A percentile compares a stretch with the other conserved stretches of the same genome.
phyloP scores from a whole-genome alignment of 805 yeast species.

The Jamesozyma rosinii region DNA sequence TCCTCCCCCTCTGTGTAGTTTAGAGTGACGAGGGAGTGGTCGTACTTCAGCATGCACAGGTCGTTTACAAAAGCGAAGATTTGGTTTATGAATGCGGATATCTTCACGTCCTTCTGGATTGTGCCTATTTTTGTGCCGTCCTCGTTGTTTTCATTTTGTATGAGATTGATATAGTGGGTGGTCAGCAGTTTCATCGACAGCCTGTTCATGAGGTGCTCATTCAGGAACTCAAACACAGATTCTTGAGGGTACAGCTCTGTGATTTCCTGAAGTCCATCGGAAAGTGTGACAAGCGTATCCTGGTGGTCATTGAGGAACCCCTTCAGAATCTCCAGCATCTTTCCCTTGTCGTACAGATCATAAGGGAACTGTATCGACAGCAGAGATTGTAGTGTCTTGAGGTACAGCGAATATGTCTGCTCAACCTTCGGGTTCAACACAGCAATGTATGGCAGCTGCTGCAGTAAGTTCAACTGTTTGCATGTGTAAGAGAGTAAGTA shows the following conservation, averaged over 20 bases:
- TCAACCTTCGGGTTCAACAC: constrained; percentile 82
- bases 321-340: constrained; percentile 44
- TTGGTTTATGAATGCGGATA: constrained; percentile 51
- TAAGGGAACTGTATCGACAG: constrained; percentile 36
- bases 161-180: constrained; percentile 68
- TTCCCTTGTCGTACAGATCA: constrained; percentile 44
- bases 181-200: constrained; percentile 80
- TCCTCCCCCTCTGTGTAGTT: constrained; percentile 42
- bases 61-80: constrained; percentile 74
- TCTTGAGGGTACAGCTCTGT: constrained; percentile 35
- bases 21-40: constrained; percentile 43
- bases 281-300: constrained; percentile 72
- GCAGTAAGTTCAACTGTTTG: constrained; percentile 57
- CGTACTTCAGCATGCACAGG: constrained; percentile 74
- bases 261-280: constrained; percentile 68
- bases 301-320: constrained; percentile 66
- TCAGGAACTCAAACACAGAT: constrained; percentile 54
- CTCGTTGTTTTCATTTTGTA: constrained; percentile 29
- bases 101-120: constrained; percentile 56
- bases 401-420: constrained; percentile 62
- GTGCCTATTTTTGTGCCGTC: constrained; percentile 39
- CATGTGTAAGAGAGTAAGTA: constrained; percentile 55
- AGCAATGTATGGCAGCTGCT: constrained; percentile 72
- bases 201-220: constrained; percentile 70
- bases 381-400: constrained; percentile 53